phyloP scores from a whole-genome alignment of 495 filamentous ascomycete species.

The Podospora australis region DNA sequence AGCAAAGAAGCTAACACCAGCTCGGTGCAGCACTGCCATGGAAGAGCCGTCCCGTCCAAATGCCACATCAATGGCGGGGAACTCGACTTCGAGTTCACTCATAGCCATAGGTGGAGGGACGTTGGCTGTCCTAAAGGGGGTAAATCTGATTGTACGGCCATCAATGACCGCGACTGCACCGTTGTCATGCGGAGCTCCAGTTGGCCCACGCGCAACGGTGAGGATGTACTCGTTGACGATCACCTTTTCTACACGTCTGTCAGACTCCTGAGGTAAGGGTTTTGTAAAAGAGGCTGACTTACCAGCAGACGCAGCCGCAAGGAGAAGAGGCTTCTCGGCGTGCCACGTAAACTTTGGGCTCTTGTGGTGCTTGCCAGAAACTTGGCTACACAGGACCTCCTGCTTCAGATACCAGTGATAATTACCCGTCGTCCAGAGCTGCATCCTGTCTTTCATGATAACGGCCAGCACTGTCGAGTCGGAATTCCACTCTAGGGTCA shows the following conservation, averaged over 20 bases:
- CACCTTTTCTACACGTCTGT: conserved; percentile 39
- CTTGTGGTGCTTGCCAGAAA: not conserved
- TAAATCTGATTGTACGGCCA: conserved; percentile 73
- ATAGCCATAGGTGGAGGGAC: conserved; percentile 90
- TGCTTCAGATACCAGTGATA: conserved; percentile 99
- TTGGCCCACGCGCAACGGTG: conserved; percentile 59
- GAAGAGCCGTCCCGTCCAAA: conserved; percentile 58
- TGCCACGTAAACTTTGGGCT: conserved; percentile 57
- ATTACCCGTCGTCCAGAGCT: conserved; percentile 96
- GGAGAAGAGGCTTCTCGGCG: conserved; percentile 67
- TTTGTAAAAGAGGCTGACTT: conserved; percentile 15
- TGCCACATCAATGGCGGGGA: conserved; percentile 65
- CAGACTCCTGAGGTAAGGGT: conserved; percentile 7
- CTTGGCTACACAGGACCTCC: conserved; percentile 52
- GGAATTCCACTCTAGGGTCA: conserved; percentile 75
- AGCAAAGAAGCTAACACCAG: conserved; percentile 55
- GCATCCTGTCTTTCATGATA: conserved; percentile 62
- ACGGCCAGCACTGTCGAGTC: conserved; percentile 90
- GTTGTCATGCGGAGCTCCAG: conserved; percentile 64
- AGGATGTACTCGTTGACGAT: conserved; percentile 63
- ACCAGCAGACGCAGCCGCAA: conserved; percentile 47
- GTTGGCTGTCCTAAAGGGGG: conserved; percentile 75
- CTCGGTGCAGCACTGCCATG: conserved; percentile 65
- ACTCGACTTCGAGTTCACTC: conserved; percentile 59
- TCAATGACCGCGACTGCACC: conserved; percentile 85